Percentiles rank a stretch among this genome's conserved stretches.
These are phyloP conservation scores for Pisolithus marmoratus DNA, from an alignment of 768 basidiomycete species.

Conservation along the genomic window DNA sequence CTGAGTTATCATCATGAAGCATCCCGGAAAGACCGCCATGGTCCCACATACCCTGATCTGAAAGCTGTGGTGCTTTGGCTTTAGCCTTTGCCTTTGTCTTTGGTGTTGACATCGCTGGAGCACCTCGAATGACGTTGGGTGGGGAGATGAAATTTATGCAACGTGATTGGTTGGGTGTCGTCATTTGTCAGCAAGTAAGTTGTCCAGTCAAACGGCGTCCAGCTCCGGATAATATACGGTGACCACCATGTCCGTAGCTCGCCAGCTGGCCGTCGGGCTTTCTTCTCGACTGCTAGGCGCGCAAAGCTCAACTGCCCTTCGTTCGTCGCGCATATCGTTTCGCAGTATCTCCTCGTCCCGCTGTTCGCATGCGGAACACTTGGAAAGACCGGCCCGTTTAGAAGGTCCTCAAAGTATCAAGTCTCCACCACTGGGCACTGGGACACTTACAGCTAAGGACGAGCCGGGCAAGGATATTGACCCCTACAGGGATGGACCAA, in stretches of 20 bases:
- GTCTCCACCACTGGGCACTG: conserved; percentile 30
- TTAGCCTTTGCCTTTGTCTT: conserved; percentile 40
- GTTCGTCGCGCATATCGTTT: conserved; percentile 36
- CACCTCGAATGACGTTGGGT: background rate
- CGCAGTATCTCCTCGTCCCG: conserved; percentile 33
- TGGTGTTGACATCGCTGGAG: conserved; percentile 39
- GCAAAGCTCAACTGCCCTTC: conserved; percentile 23
- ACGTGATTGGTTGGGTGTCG: conserved; percentile 25
- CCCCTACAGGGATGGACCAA: conserved; percentile 73
- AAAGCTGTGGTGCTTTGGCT: conserved; percentile 49
- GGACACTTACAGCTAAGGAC: conserved; percentile 29
- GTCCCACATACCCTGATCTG: conserved; percentile 61
- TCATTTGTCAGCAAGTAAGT: conserved; percentile 13
- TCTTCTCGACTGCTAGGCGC: conserved; percentile 36
- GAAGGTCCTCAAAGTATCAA: conserved; percentile 22
- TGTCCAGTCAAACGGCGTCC: conserved; percentile 18
- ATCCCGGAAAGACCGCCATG: conserved; percentile 6
- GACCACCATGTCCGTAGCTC: conserved; percentile 52
- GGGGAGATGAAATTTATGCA: conserved; percentile 8
- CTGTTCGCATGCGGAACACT: conserved; percentile 16
- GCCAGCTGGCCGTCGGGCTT: conserved; percentile 47
- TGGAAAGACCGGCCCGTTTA: conserved; percentile 12
- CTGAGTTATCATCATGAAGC: conserved; percentile 40
- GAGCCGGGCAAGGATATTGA: conserved; percentile 51
- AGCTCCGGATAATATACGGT: conserved; percentile 26